Evolutionary conservation across 2,329 filamentous ascomycete genomes (phyloP).

Genomic region (Sclerotinia borealis): DNA sequence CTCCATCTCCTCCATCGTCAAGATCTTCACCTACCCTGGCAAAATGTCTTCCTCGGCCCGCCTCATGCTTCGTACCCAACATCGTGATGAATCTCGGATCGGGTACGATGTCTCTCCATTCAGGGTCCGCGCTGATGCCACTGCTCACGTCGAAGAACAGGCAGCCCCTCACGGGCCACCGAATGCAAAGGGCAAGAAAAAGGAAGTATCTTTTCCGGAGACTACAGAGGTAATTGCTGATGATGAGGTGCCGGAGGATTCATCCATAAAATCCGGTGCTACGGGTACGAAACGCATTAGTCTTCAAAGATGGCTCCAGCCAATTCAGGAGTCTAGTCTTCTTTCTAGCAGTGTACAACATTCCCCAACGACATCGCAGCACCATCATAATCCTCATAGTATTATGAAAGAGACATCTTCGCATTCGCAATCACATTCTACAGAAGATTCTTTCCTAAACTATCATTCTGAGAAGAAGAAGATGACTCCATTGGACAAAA

Average conservation of each 20-base stretch:
- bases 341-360: neutral
- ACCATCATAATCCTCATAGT: constrained; percentile 35
- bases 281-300: constrained; percentile 43
- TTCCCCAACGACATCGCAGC: neutral
- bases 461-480: constrained; percentile 41
- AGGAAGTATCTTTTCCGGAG: constrained; percentile 61
- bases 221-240: constrained; percentile 31
- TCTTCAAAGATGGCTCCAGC: constrained; percentile 57
- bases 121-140: constrained; percentile 62
- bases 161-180: constrained; percentile 21
- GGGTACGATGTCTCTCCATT: constrained; percentile 82
- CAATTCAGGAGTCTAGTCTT: constrained; percentile 32
- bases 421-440: constrained; percentile 8
- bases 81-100: constrained; percentile 53
- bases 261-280: constrained; percentile 38
- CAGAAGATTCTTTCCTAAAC: constrained; percentile 9
- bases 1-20: constrained; percentile 80
- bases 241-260: constrained; percentile 37
- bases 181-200: constrained; percentile 38
- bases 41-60: constrained; percentile 86
- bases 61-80: constrained; percentile 70
- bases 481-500: constrained; percentile 63
- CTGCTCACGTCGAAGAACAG: constrained; percentile 54
- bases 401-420: constrained; percentile 47
- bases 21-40: constrained; percentile 71